Conservation (phyloP, 2,329 filamentous ascomycete genomes). For the Tolypocladium nubicola region DNA sequence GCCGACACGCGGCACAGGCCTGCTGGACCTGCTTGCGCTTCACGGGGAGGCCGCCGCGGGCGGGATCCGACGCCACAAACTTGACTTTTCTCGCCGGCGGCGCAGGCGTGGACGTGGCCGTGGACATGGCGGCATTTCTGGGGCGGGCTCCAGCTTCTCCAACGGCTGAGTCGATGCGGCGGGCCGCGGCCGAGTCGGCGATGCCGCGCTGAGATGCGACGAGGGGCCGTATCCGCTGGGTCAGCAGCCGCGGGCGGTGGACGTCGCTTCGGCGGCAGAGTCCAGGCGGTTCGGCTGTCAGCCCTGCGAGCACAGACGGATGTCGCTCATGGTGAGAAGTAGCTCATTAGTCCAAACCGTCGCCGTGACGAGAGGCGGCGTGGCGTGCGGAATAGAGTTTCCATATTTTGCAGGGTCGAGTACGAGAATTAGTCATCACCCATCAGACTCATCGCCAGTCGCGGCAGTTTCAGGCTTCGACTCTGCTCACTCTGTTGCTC, state of each 20-base stretch:
- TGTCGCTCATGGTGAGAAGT: not conserved
- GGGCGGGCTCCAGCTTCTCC: not conserved
- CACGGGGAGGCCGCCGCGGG: slow-evolving; percentile 37
- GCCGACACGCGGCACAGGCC: slow-evolving; percentile 44
- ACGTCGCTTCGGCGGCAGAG: not conserved
- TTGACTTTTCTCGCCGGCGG: slow-evolving; percentile 27
- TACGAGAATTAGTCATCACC: not conserved
- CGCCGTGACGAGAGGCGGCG: not conserved
- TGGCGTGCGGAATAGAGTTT: not conserved
- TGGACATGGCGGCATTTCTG: slow-evolving; percentile 10
- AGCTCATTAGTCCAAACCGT: not conserved
- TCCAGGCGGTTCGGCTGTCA: not conserved
- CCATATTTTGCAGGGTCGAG: not conserved
- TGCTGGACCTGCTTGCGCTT: slow-evolving; percentile 51
- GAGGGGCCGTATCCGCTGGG: not conserved
- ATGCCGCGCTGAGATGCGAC: not conserved
- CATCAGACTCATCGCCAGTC: not conserved
- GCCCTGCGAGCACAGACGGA: not conserved
- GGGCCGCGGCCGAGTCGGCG: not conserved
- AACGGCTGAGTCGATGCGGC: not conserved
- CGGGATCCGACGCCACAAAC: slow-evolving; percentile 45
- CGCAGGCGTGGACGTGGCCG: slow-evolving; percentile 1
- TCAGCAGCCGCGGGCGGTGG: not conserved
- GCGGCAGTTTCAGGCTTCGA: not conserved
- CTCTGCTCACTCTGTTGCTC: not conserved